phyloP scores from a whole-genome alignment of 768 basidiomycete species.

The Mycena amicta region DNA sequence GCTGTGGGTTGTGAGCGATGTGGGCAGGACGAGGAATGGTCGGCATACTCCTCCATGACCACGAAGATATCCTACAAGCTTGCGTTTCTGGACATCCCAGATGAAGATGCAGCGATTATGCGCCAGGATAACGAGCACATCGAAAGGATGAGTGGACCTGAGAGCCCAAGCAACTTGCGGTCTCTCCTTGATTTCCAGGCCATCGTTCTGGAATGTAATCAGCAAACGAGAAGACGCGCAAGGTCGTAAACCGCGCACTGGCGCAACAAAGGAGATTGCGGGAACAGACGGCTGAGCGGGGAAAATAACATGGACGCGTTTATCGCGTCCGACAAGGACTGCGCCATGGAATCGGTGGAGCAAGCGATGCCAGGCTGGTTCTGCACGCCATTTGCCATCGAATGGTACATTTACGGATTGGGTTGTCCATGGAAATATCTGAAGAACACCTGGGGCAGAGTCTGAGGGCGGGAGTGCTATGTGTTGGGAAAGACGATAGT shows the following conservation, averaged over 20 bases:
- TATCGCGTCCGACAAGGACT: conserved; percentile 48
- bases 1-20: conserved; percentile 22
- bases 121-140: conserved; percentile 65
- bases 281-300: background rate
- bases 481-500: background rate
- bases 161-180: conserved; percentile 60
- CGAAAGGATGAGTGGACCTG: conserved; percentile 40
- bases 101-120: conserved; percentile 58
- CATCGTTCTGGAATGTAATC: conserved; percentile 21
- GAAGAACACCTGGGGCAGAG: background rate
- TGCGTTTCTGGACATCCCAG: conserved; percentile 45
- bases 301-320: conserved; percentile 42
- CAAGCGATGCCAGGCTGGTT: conserved; percentile 41
- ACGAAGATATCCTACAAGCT: conserved; percentile 51
- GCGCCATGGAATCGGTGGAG: conserved; percentile 52
- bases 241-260: background rate
- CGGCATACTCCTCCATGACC: conserved; percentile 73
- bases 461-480: background rate
- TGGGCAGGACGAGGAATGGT: background rate
- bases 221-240: background rate
- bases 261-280: background rate
- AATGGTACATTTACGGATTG: background rate
- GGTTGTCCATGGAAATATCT: background rate
- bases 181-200: conserved; percentile 52
- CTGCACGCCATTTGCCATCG: background rate